Base-by-base conservation (phyloP, 345 rosid genomes). In the Alliaria petiolata region DNA sequence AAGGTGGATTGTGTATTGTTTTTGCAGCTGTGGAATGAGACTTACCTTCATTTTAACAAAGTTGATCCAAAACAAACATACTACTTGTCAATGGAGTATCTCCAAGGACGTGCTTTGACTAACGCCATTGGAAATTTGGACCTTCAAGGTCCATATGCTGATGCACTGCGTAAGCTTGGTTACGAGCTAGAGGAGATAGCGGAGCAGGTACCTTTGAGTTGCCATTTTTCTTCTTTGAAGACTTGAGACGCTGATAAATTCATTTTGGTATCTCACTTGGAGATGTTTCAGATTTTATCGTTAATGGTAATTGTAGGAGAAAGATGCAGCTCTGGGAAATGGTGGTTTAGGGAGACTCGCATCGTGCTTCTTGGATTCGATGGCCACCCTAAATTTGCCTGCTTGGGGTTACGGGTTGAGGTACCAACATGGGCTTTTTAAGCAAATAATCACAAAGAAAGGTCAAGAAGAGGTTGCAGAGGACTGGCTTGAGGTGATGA, bases 351-450 rank as follows among this genome's bases (percentile, higher is more conserved):
- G 98, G 54, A 86, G 98, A 79, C 91, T 93, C 5, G 98, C 98
- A 58, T 93, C 98, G 2, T 93, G 98, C 70, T 93, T 93, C 82
- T 75, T 93, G 67, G 98, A 93, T 67, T 93, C 98, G 8, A 89
- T 93, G 98, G 98, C 98, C 3, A 93, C 97, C 5, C 64, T 93
- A 19, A 91, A 89, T 81, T 83, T 93, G 81, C 98, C 98, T 79
- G 96, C 98, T 44, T 93, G 96, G 98, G 98, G 98, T 2, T 93
- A 93, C 70, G 98, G 98, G 26, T 82, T 93, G 79, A 89, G 98
- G 83, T 93, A 93, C 79, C 86, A 78, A 80, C 88, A 91, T 79
- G 98, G 98, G 46, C 82, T 93, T 55, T 93, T 93, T 79, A 91
- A 93, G 81, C 97, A 95, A 85, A 73, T 59, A 22, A 87, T 95